These are phyloP conservation scores for Arthrobotrys musiformis DNA, from an alignment of 2,329 filamentous ascomycete species.

Conservation along the genomic window DNA sequence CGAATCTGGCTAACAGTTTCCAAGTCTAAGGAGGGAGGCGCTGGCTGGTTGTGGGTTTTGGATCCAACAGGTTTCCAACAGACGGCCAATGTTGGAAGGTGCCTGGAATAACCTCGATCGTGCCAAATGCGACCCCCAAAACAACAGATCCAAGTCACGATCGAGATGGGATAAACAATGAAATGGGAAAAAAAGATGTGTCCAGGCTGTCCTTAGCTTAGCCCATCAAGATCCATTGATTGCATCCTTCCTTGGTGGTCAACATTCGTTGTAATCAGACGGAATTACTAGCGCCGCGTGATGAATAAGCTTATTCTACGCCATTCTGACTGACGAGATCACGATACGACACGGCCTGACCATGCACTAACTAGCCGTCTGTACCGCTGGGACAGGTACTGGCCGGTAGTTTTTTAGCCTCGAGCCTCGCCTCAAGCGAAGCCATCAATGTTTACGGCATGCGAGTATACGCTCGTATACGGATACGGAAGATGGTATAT, in stretches of 20 bases:
- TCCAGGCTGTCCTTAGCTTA: conserved; percentile 6
- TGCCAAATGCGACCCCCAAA: not conserved
- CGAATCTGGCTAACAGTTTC: conserved; percentile 9
- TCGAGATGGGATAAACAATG: not conserved
- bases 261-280: not conserved
- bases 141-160: not conserved
- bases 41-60: not conserved
- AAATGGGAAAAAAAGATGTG: not conserved
- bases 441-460: no score
- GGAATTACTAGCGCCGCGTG: not conserved
- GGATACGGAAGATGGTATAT: no score
- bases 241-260: no score
- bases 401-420: no score
- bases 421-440: no score
- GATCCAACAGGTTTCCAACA: conserved; percentile 5
- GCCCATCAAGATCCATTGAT: no score
- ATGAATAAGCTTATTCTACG: conserved; percentile 3
- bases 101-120: conserved; percentile 2
- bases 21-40: no score
- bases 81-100: conserved; percentile 12
- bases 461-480: no score
- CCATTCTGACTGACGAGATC: not conserved
- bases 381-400: not conserved
- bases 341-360: not conserved
- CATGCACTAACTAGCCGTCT: not conserved